Percentiles rank a stretch among this genome's conserved stretches.
These are phyloP conservation scores for Coemansia sp. DNA, from an alignment of 192 early-diverging fungal species.

Conservation along the genomic window DNA sequence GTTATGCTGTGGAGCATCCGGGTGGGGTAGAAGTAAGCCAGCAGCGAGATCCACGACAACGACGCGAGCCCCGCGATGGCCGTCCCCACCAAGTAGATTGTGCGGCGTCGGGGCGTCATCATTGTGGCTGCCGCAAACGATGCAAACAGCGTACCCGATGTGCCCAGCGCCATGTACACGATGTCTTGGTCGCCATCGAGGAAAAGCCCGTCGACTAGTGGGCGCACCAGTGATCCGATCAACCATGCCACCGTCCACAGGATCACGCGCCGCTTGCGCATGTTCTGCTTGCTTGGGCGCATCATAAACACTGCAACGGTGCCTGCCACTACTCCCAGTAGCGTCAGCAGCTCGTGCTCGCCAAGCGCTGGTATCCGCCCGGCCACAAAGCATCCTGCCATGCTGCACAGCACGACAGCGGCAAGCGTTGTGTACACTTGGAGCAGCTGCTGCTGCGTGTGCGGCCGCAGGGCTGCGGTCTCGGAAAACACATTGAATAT, in stretches of 20 bases:
- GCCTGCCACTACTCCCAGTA: not conserved
- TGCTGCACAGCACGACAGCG: slow-evolving; percentile 5
- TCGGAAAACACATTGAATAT: slow-evolving; percentile 27
- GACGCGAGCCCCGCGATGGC: slow-evolving; percentile 5
- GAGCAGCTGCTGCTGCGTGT: slow-evolving; percentile 23
- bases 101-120: slow-evolving; percentile 17
- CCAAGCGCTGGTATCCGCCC: not conserved
- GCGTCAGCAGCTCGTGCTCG: not conserved
- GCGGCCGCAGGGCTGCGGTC: slow-evolving; percentile 17
- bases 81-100: slow-evolving; percentile 25
- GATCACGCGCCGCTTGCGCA: slow-evolving; percentile 16
- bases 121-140: slow-evolving; percentile 31
- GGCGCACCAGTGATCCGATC: slow-evolving; percentile 13
- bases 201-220: slow-evolving; percentile 10
- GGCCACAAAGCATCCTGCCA: slow-evolving; percentile 20
- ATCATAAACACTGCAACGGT: slow-evolving; percentile 5
- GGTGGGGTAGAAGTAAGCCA: slow-evolving; percentile 25
- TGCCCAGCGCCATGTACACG: slow-evolving; percentile 24
- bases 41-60: slow-evolving; percentile 20
- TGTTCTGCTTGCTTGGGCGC: slow-evolving; percentile 15
- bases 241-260: slow-evolving; percentile 18
- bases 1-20: slow-evolving; percentile 6
- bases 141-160: slow-evolving; percentile 18
- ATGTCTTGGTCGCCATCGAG: slow-evolving; percentile 7
- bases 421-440: slow-evolving; percentile 29